Conservation (phyloP, 129 eudicot genomes). For the Mikania micrantha region DNA sequence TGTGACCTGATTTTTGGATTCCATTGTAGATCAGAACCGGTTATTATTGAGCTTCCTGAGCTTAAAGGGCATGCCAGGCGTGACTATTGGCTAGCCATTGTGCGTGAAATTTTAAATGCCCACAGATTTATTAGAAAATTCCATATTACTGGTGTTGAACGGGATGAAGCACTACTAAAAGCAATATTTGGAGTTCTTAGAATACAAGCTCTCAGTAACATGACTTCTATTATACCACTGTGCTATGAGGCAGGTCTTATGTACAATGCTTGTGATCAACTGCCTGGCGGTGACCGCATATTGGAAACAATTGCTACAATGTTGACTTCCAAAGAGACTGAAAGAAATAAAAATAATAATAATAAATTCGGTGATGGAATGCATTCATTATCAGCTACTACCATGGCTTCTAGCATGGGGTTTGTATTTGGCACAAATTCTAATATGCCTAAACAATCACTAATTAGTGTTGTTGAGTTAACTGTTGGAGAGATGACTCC, state of each 20-base stretch:
- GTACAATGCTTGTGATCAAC: conserved; percentile 90
- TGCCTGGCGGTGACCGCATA: conserved; percentile 87
- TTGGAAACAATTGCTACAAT: conserved; percentile 63
- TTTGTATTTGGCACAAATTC: conserved; percentile 51
- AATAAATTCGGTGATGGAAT: conserved; percentile 35
- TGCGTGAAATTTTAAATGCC: conserved; percentile 65
- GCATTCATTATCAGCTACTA: conserved; percentile 61
- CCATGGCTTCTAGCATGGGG: conserved; percentile 65
- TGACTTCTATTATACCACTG: conserved; percentile 44
- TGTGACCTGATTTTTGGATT: conserved; percentile 18
- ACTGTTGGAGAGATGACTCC: conserved; percentile 79
- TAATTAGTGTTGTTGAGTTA: conserved; percentile 68
- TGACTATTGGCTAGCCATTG: conserved; percentile 87
- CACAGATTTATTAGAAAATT: conserved; percentile 64
- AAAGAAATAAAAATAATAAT: conserved; percentile 27
- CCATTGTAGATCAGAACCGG: conserved; percentile 74
- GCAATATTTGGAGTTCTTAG: conserved; percentile 80
- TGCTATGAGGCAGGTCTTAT: conserved; percentile 62
- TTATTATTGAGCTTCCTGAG: conserved; percentile 91
- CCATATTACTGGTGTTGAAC: conserved; percentile 53
- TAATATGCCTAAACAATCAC: conserved; percentile 23
- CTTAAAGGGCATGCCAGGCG: conserved; percentile 91
- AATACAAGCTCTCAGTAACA: conserved; percentile 69
- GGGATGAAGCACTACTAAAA: conserved; percentile 72
- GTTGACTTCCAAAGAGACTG: conserved; percentile 45